A percentile compares a stretch with the other conserved stretches of the same genome.
Evolutionary conservation across 139 green algal species (phyloP).

Genomic region (Coelastrella sp.): DNA sequence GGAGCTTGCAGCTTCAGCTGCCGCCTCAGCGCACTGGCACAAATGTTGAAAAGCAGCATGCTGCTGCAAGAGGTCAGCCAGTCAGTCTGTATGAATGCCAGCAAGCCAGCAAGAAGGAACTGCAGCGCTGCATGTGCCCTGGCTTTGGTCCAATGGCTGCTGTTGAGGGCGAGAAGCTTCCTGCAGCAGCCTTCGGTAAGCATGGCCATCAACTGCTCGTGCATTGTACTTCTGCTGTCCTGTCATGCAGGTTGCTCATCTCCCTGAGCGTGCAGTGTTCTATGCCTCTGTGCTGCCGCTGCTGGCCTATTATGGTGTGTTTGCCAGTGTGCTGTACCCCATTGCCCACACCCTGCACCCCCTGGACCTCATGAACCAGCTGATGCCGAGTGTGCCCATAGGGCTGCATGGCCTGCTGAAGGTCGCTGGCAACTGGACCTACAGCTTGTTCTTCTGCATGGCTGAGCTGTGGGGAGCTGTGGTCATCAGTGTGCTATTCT

Average conservation of each 20-base stretch:
- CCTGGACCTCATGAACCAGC: constrained; percentile 59
- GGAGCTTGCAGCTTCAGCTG: too few relatives aligned
- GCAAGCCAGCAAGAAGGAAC: neutral
- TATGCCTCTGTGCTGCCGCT: constrained; percentile 75
- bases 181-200: too few relatives aligned
- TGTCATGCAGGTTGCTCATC: constrained; percentile 52
- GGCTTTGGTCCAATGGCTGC: neutral
- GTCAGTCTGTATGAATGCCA: too few relatives aligned
- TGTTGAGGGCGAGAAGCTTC: too few relatives aligned
- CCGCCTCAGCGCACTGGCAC: too few relatives aligned
- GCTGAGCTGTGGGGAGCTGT: constrained; percentile 90
- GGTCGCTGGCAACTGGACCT: constrained; percentile 86
- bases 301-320: constrained; percentile 81
- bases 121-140: neutral
- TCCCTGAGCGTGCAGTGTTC: constrained; percentile 76
- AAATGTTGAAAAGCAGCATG: too few relatives aligned
- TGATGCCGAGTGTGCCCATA: constrained; percentile 59
- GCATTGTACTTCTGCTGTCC: neutral
- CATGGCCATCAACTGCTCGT: neutral
- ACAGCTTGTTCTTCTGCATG: constrained; percentile 87
- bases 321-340: constrained; percentile 82
- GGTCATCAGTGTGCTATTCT: constrained; percentile 91
- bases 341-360: constrained; percentile 74
- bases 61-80: too few relatives aligned
- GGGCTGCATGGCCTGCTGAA: constrained; percentile 82